Percentiles rank a stretch among this genome's conserved stretches.
phyloP scores from a whole-genome alignment of 2,329 filamentous ascomycete genomes.

The Fusarium sororula region DNA sequence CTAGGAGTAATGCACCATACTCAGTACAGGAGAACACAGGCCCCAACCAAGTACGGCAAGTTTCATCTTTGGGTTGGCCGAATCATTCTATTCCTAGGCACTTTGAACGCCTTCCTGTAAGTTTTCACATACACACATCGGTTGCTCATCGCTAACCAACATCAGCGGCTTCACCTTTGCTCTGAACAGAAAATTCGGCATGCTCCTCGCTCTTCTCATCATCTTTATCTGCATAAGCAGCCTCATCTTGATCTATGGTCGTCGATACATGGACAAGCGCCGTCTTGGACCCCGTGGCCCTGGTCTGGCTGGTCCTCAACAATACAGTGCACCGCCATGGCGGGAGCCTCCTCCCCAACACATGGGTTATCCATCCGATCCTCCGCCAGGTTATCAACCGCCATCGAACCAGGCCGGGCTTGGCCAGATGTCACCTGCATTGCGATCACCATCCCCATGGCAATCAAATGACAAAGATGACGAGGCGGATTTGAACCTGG shows the following conservation, averaged over 20 bases:
- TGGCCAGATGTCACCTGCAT: slow-evolving; percentile 40
- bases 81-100: slow-evolving; percentile 60
- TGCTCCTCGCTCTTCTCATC: slow-evolving; percentile 58
- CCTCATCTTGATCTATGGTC: slow-evolving; percentile 48
- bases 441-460: slow-evolving; percentile 42
- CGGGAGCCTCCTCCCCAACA: slow-evolving; percentile 37
- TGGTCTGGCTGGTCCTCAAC: slow-evolving; percentile 28
- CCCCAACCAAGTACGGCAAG: slow-evolving; percentile 59
- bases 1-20: slow-evolving; percentile 66
- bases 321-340: slow-evolving; percentile 46
- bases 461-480: slow-evolving; percentile 41
- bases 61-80: slow-evolving; percentile 68
- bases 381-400: slow-evolving; percentile 48
- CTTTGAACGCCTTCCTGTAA: slow-evolving; percentile 66
- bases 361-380: slow-evolving; percentile 37
- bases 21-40: slow-evolving; percentile 59
- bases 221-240: slow-evolving; percentile 54
- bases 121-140: slow-evolving; percentile 33
- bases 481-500: slow-evolving; percentile 46
- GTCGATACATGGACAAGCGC: slow-evolving; percentile 40
- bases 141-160: neutral
- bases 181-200: slow-evolving; percentile 56
- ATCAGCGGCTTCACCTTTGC: slow-evolving; percentile 66
- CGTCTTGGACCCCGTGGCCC: slow-evolving; percentile 28
- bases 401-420: slow-evolving; percentile 46